These are phyloP conservation scores for Mycena belliarum DNA, from an alignment of 768 basidiomycete species.

Conservation along the genomic window DNA sequence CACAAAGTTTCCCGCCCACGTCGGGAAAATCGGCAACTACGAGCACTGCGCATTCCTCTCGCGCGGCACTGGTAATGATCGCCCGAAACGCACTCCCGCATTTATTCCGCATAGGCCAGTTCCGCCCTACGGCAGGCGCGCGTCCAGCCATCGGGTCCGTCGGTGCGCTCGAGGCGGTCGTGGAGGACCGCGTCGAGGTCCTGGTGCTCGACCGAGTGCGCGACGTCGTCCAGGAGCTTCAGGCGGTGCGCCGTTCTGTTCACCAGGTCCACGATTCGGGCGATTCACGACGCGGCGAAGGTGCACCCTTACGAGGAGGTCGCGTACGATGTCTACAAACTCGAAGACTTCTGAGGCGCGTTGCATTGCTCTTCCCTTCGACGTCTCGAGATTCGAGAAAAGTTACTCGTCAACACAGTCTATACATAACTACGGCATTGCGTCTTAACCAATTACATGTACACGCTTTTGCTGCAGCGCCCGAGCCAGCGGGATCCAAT, in stretches of 20 bases:
- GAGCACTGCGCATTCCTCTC: slow-evolving; percentile 56
- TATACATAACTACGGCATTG: background rate
- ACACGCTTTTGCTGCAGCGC: too few species aligned
- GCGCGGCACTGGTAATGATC: slow-evolving; percentile 55
- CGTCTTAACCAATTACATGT: background rate
- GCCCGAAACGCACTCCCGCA: background rate
- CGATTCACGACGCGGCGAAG: slow-evolving; percentile 27
- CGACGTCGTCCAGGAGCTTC: slow-evolving; percentile 44
- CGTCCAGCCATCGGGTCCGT: slow-evolving; percentile 45
- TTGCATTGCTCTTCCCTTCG: too few species aligned
- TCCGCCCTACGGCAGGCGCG: slow-evolving; percentile 41
- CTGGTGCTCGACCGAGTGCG: slow-evolving; percentile 43
- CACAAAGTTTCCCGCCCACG: slow-evolving; percentile 39
- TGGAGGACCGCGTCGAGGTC: slow-evolving; percentile 56
- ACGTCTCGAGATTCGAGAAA: too few species aligned
- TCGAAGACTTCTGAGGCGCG: slow-evolving; percentile 34
- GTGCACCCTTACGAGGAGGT: slow-evolving; percentile 61
- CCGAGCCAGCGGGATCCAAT: too few species aligned
- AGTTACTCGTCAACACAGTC: too few species aligned
- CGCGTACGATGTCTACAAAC: slow-evolving; percentile 55
- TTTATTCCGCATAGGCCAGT: slow-evolving; percentile 44
- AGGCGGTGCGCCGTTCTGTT: slow-evolving; percentile 39
- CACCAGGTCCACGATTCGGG: background rate
- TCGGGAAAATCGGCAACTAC: slow-evolving; percentile 56
- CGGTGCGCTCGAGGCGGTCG: slow-evolving; percentile 47